Evolutionary conservation across 257 asterid species (phyloP).

Genomic region (Petunia secreta): DNA sequence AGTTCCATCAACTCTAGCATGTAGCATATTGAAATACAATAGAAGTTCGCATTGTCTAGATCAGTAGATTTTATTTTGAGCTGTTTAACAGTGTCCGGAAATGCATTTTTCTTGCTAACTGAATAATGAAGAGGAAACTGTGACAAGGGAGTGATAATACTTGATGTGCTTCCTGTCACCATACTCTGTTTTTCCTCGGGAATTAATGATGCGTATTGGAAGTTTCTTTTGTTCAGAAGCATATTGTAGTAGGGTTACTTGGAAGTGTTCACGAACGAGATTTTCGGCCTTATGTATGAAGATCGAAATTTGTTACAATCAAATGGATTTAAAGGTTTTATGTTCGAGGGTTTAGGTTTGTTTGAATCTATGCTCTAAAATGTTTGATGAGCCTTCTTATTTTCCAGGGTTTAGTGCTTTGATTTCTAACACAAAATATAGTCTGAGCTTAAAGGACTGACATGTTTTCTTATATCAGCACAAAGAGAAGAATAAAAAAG

Average conservation of each 20-base stretch:
- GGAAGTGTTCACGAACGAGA: neutral
- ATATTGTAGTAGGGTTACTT: neutral
- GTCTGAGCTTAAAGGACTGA: neutral
- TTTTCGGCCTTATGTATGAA: conserved; percentile 14
- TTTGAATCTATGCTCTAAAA: conserved; percentile 1
- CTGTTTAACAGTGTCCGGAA: neutral
- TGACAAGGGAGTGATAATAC: neutral
- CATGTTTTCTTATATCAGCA: conserved; percentile 43
- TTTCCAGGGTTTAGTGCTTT: neutral
- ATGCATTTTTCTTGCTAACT: neutral
- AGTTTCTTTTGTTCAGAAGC: neutral
- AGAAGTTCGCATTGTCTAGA: conserved; percentile 6
- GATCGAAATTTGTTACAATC: conserved; percentile 7
- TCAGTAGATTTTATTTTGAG: conserved; percentile 10
- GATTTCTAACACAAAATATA: neutral
- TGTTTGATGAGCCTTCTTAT: conserved; percentile 23
- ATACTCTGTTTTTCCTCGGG: neutral
- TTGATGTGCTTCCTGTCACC: neutral
- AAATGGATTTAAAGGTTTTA: neutral
- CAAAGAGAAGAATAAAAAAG: conserved; percentile 79
- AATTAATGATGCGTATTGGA: neutral
- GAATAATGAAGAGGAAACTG: neutral
- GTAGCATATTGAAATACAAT: neutral
- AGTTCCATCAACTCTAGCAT: conserved; percentile 9
- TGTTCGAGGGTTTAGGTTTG: too few species aligned